Percentiles rank a stretch among this genome's conserved stretches.
Conservation (phyloP, 805 yeast genomes). For the Priceomyces medius region DNA sequence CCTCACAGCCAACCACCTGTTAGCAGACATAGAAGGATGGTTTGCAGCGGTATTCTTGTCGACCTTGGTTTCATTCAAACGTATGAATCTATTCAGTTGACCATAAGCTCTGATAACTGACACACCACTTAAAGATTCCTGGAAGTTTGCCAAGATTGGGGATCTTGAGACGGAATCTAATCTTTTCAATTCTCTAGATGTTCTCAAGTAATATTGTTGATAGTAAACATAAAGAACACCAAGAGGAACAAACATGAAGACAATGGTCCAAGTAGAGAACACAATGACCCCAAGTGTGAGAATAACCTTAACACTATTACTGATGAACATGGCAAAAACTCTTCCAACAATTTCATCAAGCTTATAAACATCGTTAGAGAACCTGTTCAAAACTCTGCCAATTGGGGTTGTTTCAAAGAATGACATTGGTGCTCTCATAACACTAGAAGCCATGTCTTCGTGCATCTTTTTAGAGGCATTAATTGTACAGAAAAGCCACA, state of each 20-base stretch:
- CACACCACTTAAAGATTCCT: constrained; percentile 75
- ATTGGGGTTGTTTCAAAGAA: constrained; percentile 95
- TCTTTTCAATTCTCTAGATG: constrained; percentile 81
- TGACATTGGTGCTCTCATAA: constrained; percentile 89
- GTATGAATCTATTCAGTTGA: constrained; percentile 61
- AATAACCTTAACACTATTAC: constrained; percentile 57
- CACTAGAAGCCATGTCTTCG: constrained; percentile 65
- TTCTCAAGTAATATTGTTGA: constrained; percentile 72
- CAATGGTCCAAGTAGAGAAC: constrained; percentile 83
- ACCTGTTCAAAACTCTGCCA: constrained; percentile 87
- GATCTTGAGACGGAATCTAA: constrained; percentile 77
- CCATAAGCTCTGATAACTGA: constrained; percentile 73
- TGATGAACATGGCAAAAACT: constrained; percentile 67
- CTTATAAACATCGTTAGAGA: constrained; percentile 86
- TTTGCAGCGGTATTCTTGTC: constrained; percentile 89
- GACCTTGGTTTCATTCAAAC: constrained; percentile 64
- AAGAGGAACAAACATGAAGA: constrained; percentile 71
- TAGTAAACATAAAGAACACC: constrained; percentile 63
- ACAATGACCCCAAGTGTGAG: constrained; percentile 81
- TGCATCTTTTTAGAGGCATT: constrained; percentile 78
- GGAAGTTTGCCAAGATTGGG: constrained; percentile 82
- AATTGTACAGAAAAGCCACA: constrained; percentile 82
- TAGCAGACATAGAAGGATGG: constrained; percentile 88
- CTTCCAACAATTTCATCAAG: constrained; percentile 78
- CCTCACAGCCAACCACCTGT: constrained; percentile 97